phyloP scores from a whole-genome alignment of 371 early-diverging fungal species.

The Zopfochytrium polystomum region DNA sequence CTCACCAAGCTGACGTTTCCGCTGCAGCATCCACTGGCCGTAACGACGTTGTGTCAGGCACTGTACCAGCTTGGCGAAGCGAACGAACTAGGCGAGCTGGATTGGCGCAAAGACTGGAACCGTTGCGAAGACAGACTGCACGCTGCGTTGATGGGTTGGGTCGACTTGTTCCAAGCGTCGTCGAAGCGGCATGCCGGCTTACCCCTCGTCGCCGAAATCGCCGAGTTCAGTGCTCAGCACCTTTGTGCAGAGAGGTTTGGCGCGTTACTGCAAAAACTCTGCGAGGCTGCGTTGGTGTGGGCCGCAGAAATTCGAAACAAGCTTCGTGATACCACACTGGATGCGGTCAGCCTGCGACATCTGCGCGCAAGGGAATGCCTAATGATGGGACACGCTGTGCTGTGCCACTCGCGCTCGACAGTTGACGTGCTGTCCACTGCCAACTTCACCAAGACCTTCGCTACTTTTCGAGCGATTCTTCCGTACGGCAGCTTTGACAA shows the following conservation, averaged over 20 bases:
- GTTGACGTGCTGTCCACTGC: too few relatives aligned
- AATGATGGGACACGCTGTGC: background rate
- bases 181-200: background rate
- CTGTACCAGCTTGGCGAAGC: conserved; percentile 6
- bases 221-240: background rate
- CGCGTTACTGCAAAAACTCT: background rate
- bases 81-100: background rate
- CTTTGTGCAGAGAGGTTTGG: background rate
- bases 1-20: background rate
- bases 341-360: background rate
- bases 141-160: too few relatives aligned
- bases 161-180: too few relatives aligned
- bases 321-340: background rate
- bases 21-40: background rate
- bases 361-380: background rate
- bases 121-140: too few relatives aligned
- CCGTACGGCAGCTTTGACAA: too few relatives aligned
- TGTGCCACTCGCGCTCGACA: too few relatives aligned
- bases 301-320: background rate
- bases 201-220: background rate
- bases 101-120: background rate
- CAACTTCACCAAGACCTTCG: too few relatives aligned
- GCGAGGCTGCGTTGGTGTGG: background rate
- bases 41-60: background rate
- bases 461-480: too few relatives aligned